These are phyloP conservation scores for Lasiodiplodia citricola DNA, from an alignment of 2,329 filamentous ascomycete genomes.

Conservation along the genomic window DNA sequence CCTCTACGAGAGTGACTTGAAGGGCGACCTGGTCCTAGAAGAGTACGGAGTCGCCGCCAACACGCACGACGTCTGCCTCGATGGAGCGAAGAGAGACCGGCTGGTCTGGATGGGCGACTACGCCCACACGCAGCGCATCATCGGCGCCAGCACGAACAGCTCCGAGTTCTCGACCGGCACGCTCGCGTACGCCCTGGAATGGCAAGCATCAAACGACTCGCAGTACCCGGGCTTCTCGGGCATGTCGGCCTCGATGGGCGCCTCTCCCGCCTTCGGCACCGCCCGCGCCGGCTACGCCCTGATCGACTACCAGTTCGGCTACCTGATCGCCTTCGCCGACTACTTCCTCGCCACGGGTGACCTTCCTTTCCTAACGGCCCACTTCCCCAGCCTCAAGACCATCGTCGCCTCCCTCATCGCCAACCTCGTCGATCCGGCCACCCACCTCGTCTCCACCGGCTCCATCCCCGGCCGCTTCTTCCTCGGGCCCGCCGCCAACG, in stretches of 20 bases:
- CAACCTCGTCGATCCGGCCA: slow-evolving; percentile 31
- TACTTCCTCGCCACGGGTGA: slow-evolving; percentile 37
- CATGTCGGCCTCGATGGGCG: slow-evolving; percentile 27
- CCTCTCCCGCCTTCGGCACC: slow-evolving; percentile 22
- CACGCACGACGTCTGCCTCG: slow-evolving; percentile 45
- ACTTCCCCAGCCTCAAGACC: slow-evolving; percentile 37
- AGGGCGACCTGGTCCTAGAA: slow-evolving; percentile 34
- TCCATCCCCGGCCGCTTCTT: slow-evolving; percentile 31
- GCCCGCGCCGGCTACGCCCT: slow-evolving; percentile 28
- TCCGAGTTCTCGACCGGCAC: slow-evolving; percentile 44
- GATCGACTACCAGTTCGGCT: slow-evolving; percentile 41
- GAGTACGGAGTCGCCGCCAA: slow-evolving; percentile 48
- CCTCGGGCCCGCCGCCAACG: slow-evolving; percentile 37
- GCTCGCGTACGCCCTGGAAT: slow-evolving; percentile 39
- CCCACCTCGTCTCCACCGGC: slow-evolving; percentile 32
- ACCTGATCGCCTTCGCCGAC: slow-evolving; percentile 36
- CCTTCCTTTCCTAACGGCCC: slow-evolving; percentile 27
- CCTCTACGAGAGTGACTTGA: slow-evolving; percentile 42
- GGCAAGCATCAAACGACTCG: slow-evolving; percentile 29
- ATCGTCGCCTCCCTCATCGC: slow-evolving; percentile 32
- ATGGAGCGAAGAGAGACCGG: slow-evolving; percentile 51
- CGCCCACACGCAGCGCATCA: slow-evolving; percentile 47
- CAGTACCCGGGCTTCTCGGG: slow-evolving; percentile 28
- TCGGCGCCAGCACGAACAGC: slow-evolving; percentile 43
- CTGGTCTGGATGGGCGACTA: slow-evolving; percentile 52